A percentile compares a stretch with the other conserved stretches of the same genome.
These are phyloP conservation scores for Scedosporium minutisporum DNA, from an alignment of 2,329 filamentous ascomycete species.

Conservation along the genomic window DNA sequence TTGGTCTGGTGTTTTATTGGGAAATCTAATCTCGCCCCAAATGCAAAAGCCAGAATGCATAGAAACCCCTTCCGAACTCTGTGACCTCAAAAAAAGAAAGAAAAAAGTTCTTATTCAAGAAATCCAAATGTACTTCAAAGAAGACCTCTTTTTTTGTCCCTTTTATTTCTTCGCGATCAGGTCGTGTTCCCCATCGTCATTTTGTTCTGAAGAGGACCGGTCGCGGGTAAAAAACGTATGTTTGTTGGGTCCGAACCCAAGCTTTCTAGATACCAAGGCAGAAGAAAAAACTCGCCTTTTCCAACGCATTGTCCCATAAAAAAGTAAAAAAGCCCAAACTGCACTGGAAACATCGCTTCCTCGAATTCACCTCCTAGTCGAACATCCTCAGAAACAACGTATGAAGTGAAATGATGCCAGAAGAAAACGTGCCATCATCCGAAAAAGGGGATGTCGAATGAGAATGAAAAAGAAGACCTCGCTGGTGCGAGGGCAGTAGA, in stretches of 20 bases:
- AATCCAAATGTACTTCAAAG: too few species aligned
- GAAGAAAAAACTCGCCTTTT: neutral
- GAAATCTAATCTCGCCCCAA: too few species aligned
- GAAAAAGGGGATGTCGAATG: neutral
- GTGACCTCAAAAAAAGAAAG: too few species aligned
- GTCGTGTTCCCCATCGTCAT: neutral
- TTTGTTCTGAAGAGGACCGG: too few species aligned
- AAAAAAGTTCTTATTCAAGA: too few species aligned
- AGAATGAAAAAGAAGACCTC: neutral
- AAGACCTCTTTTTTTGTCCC: too few species aligned
- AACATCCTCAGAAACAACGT: neutral
- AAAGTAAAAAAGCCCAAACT: neutral
- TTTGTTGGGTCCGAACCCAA: neutral
- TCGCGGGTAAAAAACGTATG: neutral
- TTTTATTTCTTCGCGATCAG: neutral
- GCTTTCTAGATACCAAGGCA: neutral
- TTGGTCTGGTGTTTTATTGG: too few species aligned
- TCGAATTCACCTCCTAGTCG: neutral
- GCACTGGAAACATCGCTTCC: neutral
- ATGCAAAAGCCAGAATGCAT: too few species aligned
- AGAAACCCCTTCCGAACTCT: too few species aligned
- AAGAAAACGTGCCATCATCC: neutral
- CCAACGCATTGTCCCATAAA: neutral
- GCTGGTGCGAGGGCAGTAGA: neutral
- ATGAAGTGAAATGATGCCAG: neutral